These are phyloP conservation scores for Sedum album DNA, from an alignment of 164 flowering plant genomes.

Conservation along the genomic window DNA sequence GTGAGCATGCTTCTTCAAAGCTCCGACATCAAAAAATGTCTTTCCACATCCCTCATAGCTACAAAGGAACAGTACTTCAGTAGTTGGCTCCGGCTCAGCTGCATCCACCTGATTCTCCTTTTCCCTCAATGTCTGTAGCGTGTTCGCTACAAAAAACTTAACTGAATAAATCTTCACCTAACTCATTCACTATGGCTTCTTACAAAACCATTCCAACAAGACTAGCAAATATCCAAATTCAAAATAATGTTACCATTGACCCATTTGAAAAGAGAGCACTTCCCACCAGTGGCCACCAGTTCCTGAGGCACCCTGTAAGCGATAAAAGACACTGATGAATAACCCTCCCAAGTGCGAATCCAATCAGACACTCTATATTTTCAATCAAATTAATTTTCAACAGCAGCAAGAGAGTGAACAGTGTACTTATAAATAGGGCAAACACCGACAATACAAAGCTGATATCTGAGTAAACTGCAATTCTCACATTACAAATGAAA, in stretches of 20 bases:
- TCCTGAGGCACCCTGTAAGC: slow-evolving; percentile 88
- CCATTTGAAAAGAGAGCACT: slow-evolving; percentile 72
- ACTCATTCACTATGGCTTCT: no score
- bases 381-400: no score
- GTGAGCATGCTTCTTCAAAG: slow-evolving; percentile 91
- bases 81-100: slow-evolving; percentile 79
- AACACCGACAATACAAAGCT: no score
- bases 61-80: slow-evolving; percentile 95
- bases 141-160: slow-evolving; percentile 35
- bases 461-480: no score
- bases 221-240: background rate
- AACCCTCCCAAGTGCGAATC: background rate
- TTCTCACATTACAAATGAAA: no score
- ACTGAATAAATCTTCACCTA: no score
- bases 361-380: no score
- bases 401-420: background rate
- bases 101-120: slow-evolving; percentile 54
- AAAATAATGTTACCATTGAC: slow-evolving; percentile 48
- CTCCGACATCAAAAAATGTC: slow-evolving; percentile 91
- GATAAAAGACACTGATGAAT: background rate
- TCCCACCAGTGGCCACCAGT: slow-evolving; percentile 79
- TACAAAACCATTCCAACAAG: background rate
- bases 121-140: slow-evolving; percentile 55
- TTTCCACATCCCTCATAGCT: slow-evolving; percentile 98
- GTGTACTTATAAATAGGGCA: no score